Conservation (phyloP, 257 asterid genomes). For the Jaltomata sinuosa region DNA sequence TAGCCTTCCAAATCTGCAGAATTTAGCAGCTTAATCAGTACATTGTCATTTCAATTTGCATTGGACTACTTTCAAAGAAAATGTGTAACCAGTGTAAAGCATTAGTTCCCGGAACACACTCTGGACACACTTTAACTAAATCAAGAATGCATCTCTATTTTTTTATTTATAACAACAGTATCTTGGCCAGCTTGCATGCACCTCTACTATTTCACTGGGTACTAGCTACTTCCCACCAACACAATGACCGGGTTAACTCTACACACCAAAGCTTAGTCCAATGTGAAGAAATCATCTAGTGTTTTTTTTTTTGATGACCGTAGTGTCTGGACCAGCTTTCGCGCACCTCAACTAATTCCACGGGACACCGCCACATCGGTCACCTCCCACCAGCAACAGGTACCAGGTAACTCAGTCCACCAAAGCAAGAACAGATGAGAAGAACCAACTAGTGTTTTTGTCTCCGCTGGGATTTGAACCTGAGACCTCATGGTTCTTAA, state of each 20-base stretch:
- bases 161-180: background rate
- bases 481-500: no score
- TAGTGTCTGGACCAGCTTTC: no score
- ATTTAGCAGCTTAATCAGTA: constrained; percentile 8
- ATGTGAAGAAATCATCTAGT: background rate
- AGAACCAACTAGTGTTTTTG: no score
- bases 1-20: constrained; percentile 91
- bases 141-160: background rate
- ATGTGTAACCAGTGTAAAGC: background rate
- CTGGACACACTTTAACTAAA: background rate
- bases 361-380: no score
- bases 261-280: background rate
- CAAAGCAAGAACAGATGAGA: no score
- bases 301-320: no score
- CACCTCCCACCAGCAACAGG: no score
- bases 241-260: background rate
- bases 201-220: background rate
- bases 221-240: background rate
- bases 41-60: background rate
- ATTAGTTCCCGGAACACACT: background rate
- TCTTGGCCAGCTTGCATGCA: background rate
- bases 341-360: no score
- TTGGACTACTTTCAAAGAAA: background rate
- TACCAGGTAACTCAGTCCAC: no score
- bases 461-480: no score